Base-by-base conservation (phyloP, 805 yeast genomes). In the Kluyveromyces aestuarii region DNA sequence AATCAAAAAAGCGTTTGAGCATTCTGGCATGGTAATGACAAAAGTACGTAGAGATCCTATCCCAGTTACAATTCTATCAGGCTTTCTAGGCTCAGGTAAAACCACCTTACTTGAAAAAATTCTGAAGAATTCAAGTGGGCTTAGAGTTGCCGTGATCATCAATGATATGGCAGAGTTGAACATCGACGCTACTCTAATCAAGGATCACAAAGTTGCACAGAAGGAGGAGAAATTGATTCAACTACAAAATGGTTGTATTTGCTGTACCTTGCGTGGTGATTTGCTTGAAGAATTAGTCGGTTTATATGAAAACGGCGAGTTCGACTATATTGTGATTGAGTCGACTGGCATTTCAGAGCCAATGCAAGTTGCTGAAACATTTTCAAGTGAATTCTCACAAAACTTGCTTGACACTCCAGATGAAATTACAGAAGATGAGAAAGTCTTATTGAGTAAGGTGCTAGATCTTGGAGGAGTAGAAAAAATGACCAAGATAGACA, bases 301-400 rank as follows among this genome's bases (percentile, higher is more conserved):
- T 2, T 55, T 73, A 16, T 72, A 72, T 16, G 60, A 59, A 27
- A 49, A 56, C 8, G 69, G 68, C 10, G 63, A 62, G 35, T 71
- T 68, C 42, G 68, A 73, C 40, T 73, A 73, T 51, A 69, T 73
- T 40, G 60, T 73, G 8, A 73, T 73, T 39, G 78, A 73, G 54
- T 66, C 73, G 8, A 71, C 77, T 4, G 77, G 77, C 27, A 70
- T 73, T 25, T 68, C 73, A 18, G 78, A 73, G 54, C 77, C 77
- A 27, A 71, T 72, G 75, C 76, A 73, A 53, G 75, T 73, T 16
- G 78, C 78, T 0, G 76, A 73, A 53, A 74, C 77, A 2, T 73
- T 73, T 51, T 67, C 75, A 6, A 59, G 62, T 11, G 75, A 73
- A 49, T 73, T 72, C 51, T 60, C 73, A 6, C 61, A 66, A 16